phyloP scores from a whole-genome alignment of 2,329 filamentous ascomycete species.

The Aspergillus aculeatus region DNA sequence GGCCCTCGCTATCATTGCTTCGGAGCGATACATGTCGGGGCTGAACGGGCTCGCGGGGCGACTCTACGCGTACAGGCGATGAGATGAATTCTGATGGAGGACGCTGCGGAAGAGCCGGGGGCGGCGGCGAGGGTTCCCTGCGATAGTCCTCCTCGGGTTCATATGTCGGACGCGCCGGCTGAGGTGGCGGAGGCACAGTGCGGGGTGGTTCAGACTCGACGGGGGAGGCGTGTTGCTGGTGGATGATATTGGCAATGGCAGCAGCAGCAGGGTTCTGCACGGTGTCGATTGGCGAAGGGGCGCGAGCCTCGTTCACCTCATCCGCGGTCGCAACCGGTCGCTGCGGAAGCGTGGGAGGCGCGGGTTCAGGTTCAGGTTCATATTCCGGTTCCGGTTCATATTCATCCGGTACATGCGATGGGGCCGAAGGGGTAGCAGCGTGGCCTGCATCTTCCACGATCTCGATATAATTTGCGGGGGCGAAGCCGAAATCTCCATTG shows the following conservation, averaged over 20 bases:
- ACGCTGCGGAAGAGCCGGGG: slow-evolving; percentile 63
- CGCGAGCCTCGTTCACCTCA: slow-evolving; percentile 26
- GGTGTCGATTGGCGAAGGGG: slow-evolving; percentile 44
- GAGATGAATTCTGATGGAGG: slow-evolving; percentile 57
- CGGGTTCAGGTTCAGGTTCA: slow-evolving; percentile 32
- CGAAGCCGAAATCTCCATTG: slow-evolving; percentile 86
- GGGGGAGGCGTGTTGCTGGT: slow-evolving; percentile 38
- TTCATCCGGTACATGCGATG: slow-evolving; percentile 17
- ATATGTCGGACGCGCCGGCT: slow-evolving; percentile 53
- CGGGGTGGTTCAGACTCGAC: slow-evolving; percentile 30
- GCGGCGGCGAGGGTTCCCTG: slow-evolving; percentile 37
- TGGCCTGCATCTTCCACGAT: slow-evolving; percentile 53
- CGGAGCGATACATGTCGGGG: slow-evolving; percentile 42
- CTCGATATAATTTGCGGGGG: slow-evolving; percentile 94
- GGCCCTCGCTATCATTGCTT: slow-evolving; percentile 39
- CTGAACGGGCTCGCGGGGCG: slow-evolving; percentile 54
- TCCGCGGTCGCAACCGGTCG: slow-evolving; percentile 27
- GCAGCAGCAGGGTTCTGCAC: slow-evolving; percentile 54
- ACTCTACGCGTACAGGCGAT: slow-evolving; percentile 59
- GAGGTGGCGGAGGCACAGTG: slow-evolving; percentile 36
- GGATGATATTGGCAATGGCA: slow-evolving; percentile 54
- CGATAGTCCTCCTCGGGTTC: slow-evolving; percentile 66
- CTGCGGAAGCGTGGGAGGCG: slow-evolving; percentile 40
- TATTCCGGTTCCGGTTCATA: neutral
- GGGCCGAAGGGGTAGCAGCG: slow-evolving; percentile 21